phyloP scores from a whole-genome alignment of 345 rosid species.

The Sisymbrium irio region DNA sequence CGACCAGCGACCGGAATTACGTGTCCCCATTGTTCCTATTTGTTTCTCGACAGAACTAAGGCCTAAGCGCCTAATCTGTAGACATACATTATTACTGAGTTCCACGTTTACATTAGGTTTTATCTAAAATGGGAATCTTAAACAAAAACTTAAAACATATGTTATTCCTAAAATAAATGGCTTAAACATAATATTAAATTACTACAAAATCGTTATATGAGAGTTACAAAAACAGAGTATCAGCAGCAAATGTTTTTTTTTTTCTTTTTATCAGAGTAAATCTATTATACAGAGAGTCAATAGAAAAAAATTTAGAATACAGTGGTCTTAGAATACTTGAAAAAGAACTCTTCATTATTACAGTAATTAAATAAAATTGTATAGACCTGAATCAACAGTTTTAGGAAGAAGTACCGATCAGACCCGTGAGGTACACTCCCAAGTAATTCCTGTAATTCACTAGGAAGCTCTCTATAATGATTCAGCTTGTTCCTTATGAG shows the following conservation, averaged over 20 bases:
- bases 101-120: too few relatives aligned
- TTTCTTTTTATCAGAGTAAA: background rate
- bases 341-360: conserved; percentile 59
- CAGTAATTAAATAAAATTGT: conserved; percentile 53
- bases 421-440: conserved; percentile 72
- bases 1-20: too few relatives aligned
- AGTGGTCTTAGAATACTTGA: conserved; percentile 44
- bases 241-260: conserved; percentile 4
- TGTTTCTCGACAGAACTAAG: too few relatives aligned
- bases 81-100: too few relatives aligned
- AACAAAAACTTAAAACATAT: too few relatives aligned
- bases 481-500: conserved; percentile 66
- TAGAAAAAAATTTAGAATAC: conserved; percentile 25
- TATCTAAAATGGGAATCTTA: too few relatives aligned
- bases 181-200: too few relatives aligned
- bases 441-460: conserved; percentile 54
- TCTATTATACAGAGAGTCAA: conserved; percentile 7
- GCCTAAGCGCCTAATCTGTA: too few relatives aligned
- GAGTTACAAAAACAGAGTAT: background rate
- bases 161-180: too few relatives aligned
- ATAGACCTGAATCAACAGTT: conserved; percentile 69
- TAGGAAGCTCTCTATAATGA: too few relatives aligned
- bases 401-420: conserved; percentile 65
- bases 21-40: too few relatives aligned
- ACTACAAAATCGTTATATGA: too few relatives aligned